Base-by-base conservation (phyloP, 306 rosid species). In the Fragaria iinumae region DNA sequence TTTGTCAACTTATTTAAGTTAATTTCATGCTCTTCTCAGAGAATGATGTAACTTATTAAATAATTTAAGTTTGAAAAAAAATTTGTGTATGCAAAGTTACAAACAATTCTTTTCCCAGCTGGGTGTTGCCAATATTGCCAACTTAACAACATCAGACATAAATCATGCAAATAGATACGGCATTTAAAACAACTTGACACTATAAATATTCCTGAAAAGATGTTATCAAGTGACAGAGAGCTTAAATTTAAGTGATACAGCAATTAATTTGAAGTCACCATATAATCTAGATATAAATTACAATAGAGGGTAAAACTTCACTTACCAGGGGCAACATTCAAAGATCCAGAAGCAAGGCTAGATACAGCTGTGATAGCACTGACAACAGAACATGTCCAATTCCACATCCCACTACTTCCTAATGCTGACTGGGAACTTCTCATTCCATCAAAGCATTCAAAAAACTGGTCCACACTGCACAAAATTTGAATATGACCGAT, bases 281-380 rank as follows among this genome's bases (percentile, higher is more conserved):
- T 20, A 25, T 39, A 43, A 18, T 38, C 4, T 23, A 73, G 13
- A n/a, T 73, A 73, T 56, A 56, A 27, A 9, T 9, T 25, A 25
- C 67, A 60, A 59, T 11, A 25, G 64, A 48, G 55, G 76, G 75
- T 21, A 39, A 63, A 80, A 71, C 75, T 73, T n/a, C 72, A 80
- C 83, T 80, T 85, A 92, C 98, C 98, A 67, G 89, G 75, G 44
- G 92, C 86, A 81, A 89, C 80, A 73, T 84, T 88, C 87, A 92
- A 80, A 23, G 98, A 88, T 67, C 98, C 98, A 78, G 97, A 87
- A 87, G 98, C 98, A 86, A 95, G 97, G 87, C 81, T 92, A 41
- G 98, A 95, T 62, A 97, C 92, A 62, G 98, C 96, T 80, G 97
- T 95, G 82, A 95, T 95, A 71, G 98, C 97, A 86, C 90, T 92